Evolutionary conservation across 1,284 basidiomycete species (phyloP), one percentile per base, ranked within the genome.

Genomic region (Ganoderma sinense): DNA sequence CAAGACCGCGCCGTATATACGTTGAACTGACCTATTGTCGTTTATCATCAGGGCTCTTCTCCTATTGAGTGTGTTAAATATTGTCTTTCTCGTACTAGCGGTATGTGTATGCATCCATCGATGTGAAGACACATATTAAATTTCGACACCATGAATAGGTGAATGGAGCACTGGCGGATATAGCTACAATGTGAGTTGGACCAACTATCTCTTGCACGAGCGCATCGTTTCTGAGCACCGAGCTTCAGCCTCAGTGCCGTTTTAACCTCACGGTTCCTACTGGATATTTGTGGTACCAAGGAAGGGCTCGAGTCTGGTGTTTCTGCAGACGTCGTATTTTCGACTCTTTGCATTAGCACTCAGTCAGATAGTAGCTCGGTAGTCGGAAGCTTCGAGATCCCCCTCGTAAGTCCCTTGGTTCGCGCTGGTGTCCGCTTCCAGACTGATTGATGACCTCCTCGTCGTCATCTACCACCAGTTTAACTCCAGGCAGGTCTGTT

Each of bases 111-210:
- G 10, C 23, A 0, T 26, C 51, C 26, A 4, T 26, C 41, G 41
- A 43, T 18, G 7, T 43, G 20, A 18, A 4, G 41, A 43, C 7
- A 7, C 40, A 41, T 41, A 13, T 41, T 41, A 3, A 7, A 43
- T 41, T 10, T 41, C 5, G 40, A 41, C 40, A 11, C 11, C 11
- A 3, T 41, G 11, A 18, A 5, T 41, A 71, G 69, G 41, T 68
- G 29, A 71, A 71, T 39, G 69, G 69, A 11, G 66, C 69, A 6
- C 36, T 68, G 18, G 69, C 69, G 2, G 69, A 71, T 48, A 18
- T 71, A 5, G 69, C 68, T n/a, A 71, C 69, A 2, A 51, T 66
- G 69, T 71, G n/a, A 33, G 64, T 40, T 8, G 8, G 16, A 33
- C 33, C 31, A 18, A 16, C 18, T 31, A 43, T 23, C 11, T 2